Evolutionary conservation across 805 yeast species (phyloP).

Genomic region (Ascoidea asiatica): DNA sequence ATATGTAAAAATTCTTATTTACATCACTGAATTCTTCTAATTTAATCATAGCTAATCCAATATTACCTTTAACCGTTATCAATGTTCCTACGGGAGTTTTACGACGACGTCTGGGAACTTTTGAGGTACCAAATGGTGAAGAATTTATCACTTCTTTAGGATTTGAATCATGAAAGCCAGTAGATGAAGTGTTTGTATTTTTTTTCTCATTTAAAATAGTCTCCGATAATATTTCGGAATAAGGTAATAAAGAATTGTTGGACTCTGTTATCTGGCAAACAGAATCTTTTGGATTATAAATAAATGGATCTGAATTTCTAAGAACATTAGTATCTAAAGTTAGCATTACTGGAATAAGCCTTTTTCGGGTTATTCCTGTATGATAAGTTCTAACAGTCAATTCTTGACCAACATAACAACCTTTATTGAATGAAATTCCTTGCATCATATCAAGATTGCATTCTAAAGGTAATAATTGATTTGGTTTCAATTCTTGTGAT

Average conservation of each 20-base stretch:
- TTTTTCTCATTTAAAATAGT: constrained; percentile 4
- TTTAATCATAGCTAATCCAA: constrained; percentile 54
- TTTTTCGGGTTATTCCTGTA: constrained; percentile 70
- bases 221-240: constrained; percentile 13
- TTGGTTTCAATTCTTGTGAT: constrained; percentile 28
- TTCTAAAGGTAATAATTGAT: constrained; percentile 51
- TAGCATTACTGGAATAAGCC: constrained; percentile 59
- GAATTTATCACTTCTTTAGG: constrained; percentile 10
- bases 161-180: no score
- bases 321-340: constrained; percentile 11
- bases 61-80: constrained; percentile 37
- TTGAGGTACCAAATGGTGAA: constrained; percentile 27
- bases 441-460: constrained; percentile 5
- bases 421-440: constrained; percentile 72
- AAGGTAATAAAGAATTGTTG: constrained; percentile 3
- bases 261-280: constrained; percentile 12
- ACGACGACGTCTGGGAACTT: constrained; percentile 16
- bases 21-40: constrained; percentile 27
- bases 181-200: constrained; percentile 12
- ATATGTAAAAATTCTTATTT: constrained; percentile 16
- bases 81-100: constrained; percentile 47
- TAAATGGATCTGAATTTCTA: constrained; percentile 6
- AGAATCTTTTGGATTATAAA: constrained; percentile 12
- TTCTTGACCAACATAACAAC: constrained; percentile 96
- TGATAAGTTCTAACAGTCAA: constrained; percentile 79